Conservation (phyloP, 2,329 filamentous ascomycete species). For the Fusarium foetens region DNA sequence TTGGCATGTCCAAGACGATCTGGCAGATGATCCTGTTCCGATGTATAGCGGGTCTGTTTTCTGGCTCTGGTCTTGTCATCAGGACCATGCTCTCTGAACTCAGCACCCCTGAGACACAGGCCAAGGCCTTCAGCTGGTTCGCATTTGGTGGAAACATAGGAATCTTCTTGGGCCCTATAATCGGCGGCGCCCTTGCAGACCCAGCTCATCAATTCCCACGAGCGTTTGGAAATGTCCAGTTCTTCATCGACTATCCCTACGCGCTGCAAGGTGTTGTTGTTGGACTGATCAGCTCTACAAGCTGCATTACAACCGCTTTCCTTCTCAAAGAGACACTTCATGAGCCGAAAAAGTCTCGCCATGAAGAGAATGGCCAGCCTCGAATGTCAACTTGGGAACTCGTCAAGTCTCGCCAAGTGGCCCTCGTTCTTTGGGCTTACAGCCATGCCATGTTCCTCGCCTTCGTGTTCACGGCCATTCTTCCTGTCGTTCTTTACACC, state of each 20-base stretch:
- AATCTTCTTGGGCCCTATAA: conserved; percentile 75
- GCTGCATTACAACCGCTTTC: conserved; percentile 61
- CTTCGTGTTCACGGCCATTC: conserved; percentile 76
- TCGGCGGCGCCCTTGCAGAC: conserved; percentile 76
- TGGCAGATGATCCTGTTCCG: conserved; percentile 80
- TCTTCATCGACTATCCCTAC: conserved; percentile 64
- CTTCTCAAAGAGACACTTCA: conserved; percentile 72
- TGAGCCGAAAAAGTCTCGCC: conserved; percentile 11
- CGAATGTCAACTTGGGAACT: conserved; percentile 53
- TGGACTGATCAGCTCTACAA: conserved; percentile 64
- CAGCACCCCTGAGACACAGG: conserved; percentile 75
- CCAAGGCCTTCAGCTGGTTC: conserved; percentile 79
- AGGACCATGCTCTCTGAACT: conserved; percentile 82
- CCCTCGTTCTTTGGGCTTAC: conserved; percentile 72
- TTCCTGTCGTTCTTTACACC: conserved; percentile 76
- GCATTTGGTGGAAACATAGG: conserved; percentile 80
- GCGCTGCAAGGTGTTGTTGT: conserved; percentile 65
- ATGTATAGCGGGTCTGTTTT: conserved; percentile 77
- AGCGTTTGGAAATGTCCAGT: conserved; percentile 57
- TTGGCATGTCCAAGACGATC: conserved; percentile 74
- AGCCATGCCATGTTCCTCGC: conserved; percentile 74
- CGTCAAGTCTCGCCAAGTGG: conserved; percentile 71
- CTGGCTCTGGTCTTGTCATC: conserved; percentile 78
- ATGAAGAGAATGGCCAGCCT: background rate
- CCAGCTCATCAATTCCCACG: conserved; percentile 71